Base-by-base conservation (phyloP, 495 filamentous ascomycete genomes). In the Staphylotrichum longicolle region DNA sequence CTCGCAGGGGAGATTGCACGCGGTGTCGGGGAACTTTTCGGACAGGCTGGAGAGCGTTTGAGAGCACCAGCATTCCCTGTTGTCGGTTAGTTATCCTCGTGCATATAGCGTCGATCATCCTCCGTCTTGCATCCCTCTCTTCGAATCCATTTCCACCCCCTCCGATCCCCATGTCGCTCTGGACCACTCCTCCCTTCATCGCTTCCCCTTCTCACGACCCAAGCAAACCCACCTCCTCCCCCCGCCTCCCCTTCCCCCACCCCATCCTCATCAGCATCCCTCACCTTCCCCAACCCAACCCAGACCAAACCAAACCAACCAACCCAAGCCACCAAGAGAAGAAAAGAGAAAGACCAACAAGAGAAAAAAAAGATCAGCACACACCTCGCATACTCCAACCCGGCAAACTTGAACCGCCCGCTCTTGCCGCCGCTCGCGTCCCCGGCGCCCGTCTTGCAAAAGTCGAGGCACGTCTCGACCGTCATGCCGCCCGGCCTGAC, bases 41-140 rank as follows among this genome's bases (percentile, higher is more conserved):
- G 74, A 70, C 20, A 77, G 64, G 20, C 61, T 45, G 6, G 68
- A 73, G 7, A 82, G 41, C 3, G 58, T 56, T 33, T 74, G 63
- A 7, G 77, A 73, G 63, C 80, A 83, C 74, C 78, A 82, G 74
- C 81, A 83, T 74, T 83, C 78, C 40, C 76, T 77, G 51, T 61
- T 11, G 10, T 34, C 9, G 7, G 57, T 57, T 47, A 42, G 52
- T 42, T 27, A 27, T 27, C 20, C 20, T 27, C 20, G 20, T 27
- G 20, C 27, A 33, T 27, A 27, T 27, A 27, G 1, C 20, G 20
- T 27, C 20, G 20, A 27, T 27, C 20, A 1, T 27, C 37, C 37
- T 39, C 37, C 37, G 37, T 39, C 10, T 27, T 27, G 20, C 37
- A 39, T 39, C 37, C 37, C 37, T 39, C 37, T 10, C n/a, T 49